Evolutionary conservation across 306 rosid species (phyloP).

Genomic region (Prunus persica): DNA sequence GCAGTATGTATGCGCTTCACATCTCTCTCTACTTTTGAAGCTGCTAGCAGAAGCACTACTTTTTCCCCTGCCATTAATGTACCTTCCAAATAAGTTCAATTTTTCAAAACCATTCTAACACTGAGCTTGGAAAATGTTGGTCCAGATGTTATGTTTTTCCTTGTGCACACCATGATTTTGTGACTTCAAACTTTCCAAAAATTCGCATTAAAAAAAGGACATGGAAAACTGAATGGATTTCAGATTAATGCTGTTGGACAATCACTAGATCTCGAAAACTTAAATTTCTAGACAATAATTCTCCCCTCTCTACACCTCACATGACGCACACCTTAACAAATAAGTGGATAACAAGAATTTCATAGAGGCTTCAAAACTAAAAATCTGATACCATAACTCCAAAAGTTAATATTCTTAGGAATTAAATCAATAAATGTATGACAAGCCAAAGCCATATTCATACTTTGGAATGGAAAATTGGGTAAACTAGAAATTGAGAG

Average conservation of each 20-base stretch:
- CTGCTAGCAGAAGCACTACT: slow-evolving; percentile 1
- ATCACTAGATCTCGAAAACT: background rate
- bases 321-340: background rate
- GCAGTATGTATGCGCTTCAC: slow-evolving; percentile 20
- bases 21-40: slow-evolving; percentile 19
- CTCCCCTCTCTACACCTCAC: background rate
- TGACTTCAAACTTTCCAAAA: no score
- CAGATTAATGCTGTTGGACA: background rate
- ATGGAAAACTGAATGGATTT: background rate
- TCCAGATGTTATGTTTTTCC: background rate
- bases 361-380: background rate
- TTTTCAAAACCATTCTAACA: background rate
- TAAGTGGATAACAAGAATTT: background rate
- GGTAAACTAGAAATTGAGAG: background rate
- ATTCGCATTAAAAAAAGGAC: no score
- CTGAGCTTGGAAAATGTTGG: slow-evolving; percentile 13
- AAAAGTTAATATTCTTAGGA: no score
- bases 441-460: background rate
- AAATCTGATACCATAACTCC: background rate
- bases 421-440: background rate
- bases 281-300: no score
- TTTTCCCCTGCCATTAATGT: background rate
- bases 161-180: background rate
- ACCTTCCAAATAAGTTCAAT: background rate
- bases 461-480: slow-evolving; percentile 11